Conservation (phyloP, 2,329 filamentous ascomycete genomes). For the Exophiala alcalophila region DNA sequence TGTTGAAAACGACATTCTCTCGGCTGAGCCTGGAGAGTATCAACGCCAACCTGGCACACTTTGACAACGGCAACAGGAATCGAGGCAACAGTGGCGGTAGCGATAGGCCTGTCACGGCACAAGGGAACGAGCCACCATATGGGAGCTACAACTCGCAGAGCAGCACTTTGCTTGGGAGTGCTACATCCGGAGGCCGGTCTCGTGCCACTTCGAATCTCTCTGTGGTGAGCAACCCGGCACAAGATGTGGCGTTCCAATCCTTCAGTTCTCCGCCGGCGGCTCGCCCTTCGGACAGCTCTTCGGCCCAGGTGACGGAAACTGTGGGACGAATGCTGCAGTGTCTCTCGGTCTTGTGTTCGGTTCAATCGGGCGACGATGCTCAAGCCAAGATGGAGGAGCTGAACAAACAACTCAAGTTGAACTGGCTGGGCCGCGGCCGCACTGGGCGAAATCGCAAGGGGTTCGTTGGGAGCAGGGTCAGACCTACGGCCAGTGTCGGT, state of each 20-base stretch:
- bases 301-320: slow-evolving; percentile 82
- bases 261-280: slow-evolving; percentile 39
- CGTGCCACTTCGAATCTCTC: slow-evolving; percentile 85
- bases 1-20: slow-evolving; percentile 84
- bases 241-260: slow-evolving; percentile 44
- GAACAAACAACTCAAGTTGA: slow-evolving; percentile 85
- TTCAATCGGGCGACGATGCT: slow-evolving; percentile 68
- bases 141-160: slow-evolving; percentile 76
- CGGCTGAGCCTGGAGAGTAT: slow-evolving; percentile 80
- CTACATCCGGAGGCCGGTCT: slow-evolving; percentile 61
- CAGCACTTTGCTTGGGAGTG: slow-evolving; percentile 73
- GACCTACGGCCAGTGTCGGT: slow-evolving; percentile 21
- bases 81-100: slow-evolving; percentile 36
- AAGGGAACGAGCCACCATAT: slow-evolving; percentile 66
- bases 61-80: slow-evolving; percentile 35
- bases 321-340: slow-evolving; percentile 96
- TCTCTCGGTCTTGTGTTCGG: slow-evolving; percentile 79
- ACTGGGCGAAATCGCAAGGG: slow-evolving; percentile 87
- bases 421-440: slow-evolving; percentile 88
- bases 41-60: slow-evolving; percentile 48
- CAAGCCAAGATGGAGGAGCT: slow-evolving; percentile 79
- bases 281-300: slow-evolving; percentile 46
- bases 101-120: slow-evolving; percentile 68
- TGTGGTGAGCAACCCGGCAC: slow-evolving; percentile 39
- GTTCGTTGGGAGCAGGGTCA: slow-evolving; percentile 69